Evolutionary conservation across 2,329 filamentous ascomycete species (phyloP), one percentile per base, ranked within the genome.

Genomic region (Pyrenochaeta sp.): DNA sequence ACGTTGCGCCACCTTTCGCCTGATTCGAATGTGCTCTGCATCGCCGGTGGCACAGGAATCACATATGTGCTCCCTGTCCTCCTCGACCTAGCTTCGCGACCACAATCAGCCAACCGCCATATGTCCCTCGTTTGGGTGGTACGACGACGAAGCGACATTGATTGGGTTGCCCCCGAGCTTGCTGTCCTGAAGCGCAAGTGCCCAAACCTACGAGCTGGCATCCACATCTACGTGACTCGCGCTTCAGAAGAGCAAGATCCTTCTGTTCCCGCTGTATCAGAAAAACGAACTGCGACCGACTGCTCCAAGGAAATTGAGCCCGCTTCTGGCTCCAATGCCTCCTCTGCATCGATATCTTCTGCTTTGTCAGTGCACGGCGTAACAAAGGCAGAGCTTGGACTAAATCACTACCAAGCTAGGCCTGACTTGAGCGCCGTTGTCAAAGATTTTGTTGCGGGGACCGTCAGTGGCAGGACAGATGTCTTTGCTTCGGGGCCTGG

Each of bases 31-130:
- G 48, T 75, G 42, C 63, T 76, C 23, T 71, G 68, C 49, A 68
- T 76, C 11, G 40, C 74, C 11, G 74, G 74, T 20, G 74, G 74
- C 9, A 75, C 74, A 2, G 74, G 73, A 31, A 74, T 76, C 44
- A 68, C 73, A 2, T 76, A 74, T 56, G 67, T 71, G n/a, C 67
- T 76, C 10, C 74, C 74, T 11, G 64, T 75, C 9, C 63, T 75
- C 7, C 64, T 72, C 1, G 63, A 67, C 36, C 61, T 72, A 12
- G 62, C 69, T 14, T 63, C 66, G 0, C 58, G 60, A 6, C 60
- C 65, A 6, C 65, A 67, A n/a, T 48, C 61, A 9, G 56, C 56
- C 18, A 62, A 66, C 39, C 68, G 66, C 31, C 60, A 66, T 20
- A 65, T 75, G 21, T 66, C 69, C 7, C 64, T 76, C 11, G 60